A percentile compares a stretch with the other conserved stretches of the same genome.
Conservation (phyloP, 2,329 filamentous ascomycete genomes). For the Pseudopyricularia cyperi region DNA sequence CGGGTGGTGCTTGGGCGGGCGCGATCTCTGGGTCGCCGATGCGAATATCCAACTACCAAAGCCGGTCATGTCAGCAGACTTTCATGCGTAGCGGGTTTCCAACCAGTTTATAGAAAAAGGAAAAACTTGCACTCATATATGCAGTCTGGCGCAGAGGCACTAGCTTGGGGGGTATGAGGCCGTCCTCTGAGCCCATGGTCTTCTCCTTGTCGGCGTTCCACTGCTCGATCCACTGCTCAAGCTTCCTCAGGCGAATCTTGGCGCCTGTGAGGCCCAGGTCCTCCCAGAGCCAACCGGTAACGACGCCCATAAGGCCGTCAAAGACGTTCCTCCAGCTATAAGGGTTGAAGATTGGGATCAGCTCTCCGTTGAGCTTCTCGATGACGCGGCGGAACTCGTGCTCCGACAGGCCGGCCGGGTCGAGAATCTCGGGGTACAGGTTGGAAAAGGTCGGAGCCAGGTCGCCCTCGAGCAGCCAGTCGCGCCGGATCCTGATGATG, state of each 20-base stretch:
- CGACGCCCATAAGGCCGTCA: conserved; percentile 64
- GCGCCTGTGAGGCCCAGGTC: conserved; percentile 67
- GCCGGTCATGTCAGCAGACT: not conserved
- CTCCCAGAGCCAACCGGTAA: conserved; percentile 93
- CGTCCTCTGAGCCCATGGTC: conserved; percentile 4
- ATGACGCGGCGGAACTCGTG: conserved; percentile 76
- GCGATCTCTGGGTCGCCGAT: conserved; percentile 13
- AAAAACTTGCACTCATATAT: conserved; percentile 12
- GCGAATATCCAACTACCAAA: conserved; percentile 11
- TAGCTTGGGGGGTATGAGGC: conserved; percentile 9
- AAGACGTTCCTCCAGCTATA: conserved; percentile 64
- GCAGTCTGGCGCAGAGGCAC: conserved; percentile 11
- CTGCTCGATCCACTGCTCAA: conserved; percentile 73
- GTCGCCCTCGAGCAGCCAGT: conserved; percentile 85
- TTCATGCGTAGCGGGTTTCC: no score
- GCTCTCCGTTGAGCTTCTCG: conserved; percentile 65
- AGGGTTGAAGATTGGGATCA: conserved; percentile 69
- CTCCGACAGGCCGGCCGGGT: conserved; percentile 69
- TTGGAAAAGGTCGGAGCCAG: conserved; percentile 89
- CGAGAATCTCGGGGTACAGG: conserved; percentile 88
- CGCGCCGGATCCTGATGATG: conserved; percentile 80
- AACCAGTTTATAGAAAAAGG: not conserved
- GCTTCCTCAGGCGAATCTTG: conserved; percentile 54
- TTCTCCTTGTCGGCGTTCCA: conserved; percentile 67
- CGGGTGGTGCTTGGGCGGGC: conserved; percentile 6